Base-by-base conservation (phyloP, 495 filamentous ascomycete species). In the Evernia prunastri region DNA sequence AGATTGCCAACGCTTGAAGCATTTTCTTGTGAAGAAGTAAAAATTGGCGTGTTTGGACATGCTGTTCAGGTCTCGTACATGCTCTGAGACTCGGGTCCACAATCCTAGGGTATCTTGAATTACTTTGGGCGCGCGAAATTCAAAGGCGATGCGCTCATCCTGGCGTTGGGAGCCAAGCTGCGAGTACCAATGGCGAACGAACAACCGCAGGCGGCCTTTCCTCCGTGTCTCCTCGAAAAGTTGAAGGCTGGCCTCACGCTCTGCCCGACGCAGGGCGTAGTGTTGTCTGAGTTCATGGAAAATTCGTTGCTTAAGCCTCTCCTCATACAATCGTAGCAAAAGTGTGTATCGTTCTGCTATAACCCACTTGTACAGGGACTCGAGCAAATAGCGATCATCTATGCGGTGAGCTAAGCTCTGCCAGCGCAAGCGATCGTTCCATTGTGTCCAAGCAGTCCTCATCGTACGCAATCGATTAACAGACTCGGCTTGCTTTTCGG, bases 401-500 rank as follows among this genome's bases (percentile, higher is more conserved):
- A 87, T 82, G 29, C 76, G 80, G 20, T 74, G 74, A 40, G 70
- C 74, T 8, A 89, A 73, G 4, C 78, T 80, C 64, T 80, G 74
- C 61, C 79, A 82, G 17, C 86, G 84, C 39, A 87, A 76, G 20
- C 74, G 79, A 73, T 89, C 84, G 61, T 88, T 88, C 87, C 87
- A 91, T 17, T 77, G 69, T 2, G 82, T 84, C 80, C 81, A 87
- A 12, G 82, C 74, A 69, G 84, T 85, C 36, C 80, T 80, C 53
- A 87, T 65, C 42, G 86, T 70, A 47, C 84, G 78, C 63, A 74
- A 62, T 33, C 72, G 78, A 67, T 87, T 78, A 49, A 86, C 74
- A 42, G 77, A 74, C 18, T 74, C 68, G n/a, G 87, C 87, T 70
- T 82, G 78, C n/a, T 76, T 73, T 33, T 79, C 71, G 60, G 80